A percentile compares a stretch with the other conserved stretches of the same genome.
Evolutionary conservation across 2,329 filamentous ascomycete species (phyloP).

Genomic region (Colletotrichum simmondsii): DNA sequence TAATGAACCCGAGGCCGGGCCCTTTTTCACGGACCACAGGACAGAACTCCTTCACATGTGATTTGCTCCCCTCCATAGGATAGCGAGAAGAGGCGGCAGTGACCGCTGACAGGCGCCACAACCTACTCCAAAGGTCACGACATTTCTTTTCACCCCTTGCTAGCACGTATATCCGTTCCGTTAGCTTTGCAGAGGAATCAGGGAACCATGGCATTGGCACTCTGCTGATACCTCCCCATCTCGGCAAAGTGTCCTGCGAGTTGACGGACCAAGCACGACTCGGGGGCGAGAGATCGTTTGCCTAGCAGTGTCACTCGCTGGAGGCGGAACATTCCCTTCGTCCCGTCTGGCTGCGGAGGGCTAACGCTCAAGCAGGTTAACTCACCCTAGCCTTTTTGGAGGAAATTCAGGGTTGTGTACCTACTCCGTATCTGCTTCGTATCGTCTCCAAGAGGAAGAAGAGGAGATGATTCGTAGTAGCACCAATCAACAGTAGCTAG

Average conservation of each 20-base stretch:
- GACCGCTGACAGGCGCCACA: neutral
- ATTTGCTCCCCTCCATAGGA: neutral
- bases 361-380: neutral
- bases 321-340: neutral
- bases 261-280: constrained; percentile 10
- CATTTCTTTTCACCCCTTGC: constrained; percentile 3
- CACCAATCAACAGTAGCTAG: neutral
- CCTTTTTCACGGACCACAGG: neutral
- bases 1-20: neutral
- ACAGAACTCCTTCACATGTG: constrained; percentile 20
- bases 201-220: constrained; percentile 2
- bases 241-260: constrained; percentile 10
- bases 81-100: neutral
- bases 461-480: neutral
- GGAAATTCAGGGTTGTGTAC: neutral
- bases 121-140: neutral
- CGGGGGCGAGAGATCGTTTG: neutral
- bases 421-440: neutral
- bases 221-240: constrained; percentile 21
- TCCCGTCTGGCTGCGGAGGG: neutral
- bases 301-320: neutral
- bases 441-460: neutral
- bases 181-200: neutral
- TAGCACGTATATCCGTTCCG: constrained; percentile 3
- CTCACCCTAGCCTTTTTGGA: neutral